Percentiles rank a stretch among this genome's conserved stretches.
Conservation (phyloP, 2,329 filamentous ascomycete species). For the Cylindrodendrum hubeiense region DNA sequence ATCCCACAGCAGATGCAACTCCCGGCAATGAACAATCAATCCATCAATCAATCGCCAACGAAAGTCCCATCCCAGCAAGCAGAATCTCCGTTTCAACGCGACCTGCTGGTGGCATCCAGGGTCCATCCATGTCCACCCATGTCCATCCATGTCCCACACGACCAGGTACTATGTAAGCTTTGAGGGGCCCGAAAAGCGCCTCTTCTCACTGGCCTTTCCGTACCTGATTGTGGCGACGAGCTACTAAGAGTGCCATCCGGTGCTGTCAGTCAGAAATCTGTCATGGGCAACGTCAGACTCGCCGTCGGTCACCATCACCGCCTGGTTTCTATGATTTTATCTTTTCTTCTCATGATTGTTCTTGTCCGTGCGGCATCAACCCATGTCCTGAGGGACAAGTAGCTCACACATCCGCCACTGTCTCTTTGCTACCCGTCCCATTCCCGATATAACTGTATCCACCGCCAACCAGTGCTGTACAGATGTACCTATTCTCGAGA, state of each 20-base stretch:
- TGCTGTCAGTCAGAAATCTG: slow-evolving; percentile 9
- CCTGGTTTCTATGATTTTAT: not conserved
- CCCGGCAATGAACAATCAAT: slow-evolving; percentile 5
- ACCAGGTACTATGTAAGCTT: not conserved
- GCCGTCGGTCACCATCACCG: not conserved
- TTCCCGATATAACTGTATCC: slow-evolving; percentile 10
- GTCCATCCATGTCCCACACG: not conserved
- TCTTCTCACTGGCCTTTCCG: slow-evolving; percentile 1
- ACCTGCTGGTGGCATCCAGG: slow-evolving; percentile 9
- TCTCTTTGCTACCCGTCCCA: not conserved
- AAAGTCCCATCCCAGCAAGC: not conserved
- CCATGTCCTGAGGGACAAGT: not conserved
- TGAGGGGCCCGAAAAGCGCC: not conserved
- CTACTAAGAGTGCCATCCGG: not conserved
- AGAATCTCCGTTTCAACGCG: slow-evolving; percentile 4
- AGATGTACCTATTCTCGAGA: not conserved
- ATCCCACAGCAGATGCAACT: slow-evolving; percentile 1
- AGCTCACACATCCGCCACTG: not conserved
- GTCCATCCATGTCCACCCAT: slow-evolving; percentile 23
- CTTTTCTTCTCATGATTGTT: not conserved
- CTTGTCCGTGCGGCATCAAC: not conserved
- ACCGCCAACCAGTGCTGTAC: slow-evolving; percentile 1
- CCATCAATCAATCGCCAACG: slow-evolving; percentile 6
- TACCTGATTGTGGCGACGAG: slow-evolving; percentile 12
- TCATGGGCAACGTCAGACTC: not conserved